Percentiles rank a stretch among this genome's conserved stretches.
phyloP scores from a whole-genome alignment of 345 rosid species.

The Alliaria petiolata region DNA sequence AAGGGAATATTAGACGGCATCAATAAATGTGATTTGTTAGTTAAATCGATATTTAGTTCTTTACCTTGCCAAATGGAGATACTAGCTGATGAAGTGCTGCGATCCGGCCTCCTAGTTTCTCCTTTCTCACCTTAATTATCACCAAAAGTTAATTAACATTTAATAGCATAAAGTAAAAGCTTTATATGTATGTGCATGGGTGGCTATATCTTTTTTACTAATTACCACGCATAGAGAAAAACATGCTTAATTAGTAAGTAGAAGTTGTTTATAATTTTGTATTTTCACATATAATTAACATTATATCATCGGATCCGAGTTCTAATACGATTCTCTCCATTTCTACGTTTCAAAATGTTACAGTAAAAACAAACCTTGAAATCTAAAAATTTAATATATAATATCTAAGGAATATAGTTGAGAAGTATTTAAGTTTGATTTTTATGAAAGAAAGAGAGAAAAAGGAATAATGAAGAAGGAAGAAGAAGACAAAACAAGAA shows the following conservation, averaged over 20 bases:
- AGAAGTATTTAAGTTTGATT: background rate
- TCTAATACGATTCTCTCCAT: background rate
- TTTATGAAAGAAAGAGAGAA: slow-evolving; percentile 21
- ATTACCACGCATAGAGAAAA: slow-evolving; percentile 24
- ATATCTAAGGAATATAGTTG: slow-evolving; percentile 8
- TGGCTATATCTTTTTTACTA: slow-evolving; percentile 16
- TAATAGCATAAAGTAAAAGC: background rate
- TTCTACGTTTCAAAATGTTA: background rate
- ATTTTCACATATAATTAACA: background rate
- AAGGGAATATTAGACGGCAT: background rate
- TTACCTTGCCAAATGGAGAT: slow-evolving; percentile 96
- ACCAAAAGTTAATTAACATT: background rate
- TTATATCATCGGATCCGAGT: background rate
- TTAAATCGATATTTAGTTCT: background rate
- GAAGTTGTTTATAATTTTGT: background rate
- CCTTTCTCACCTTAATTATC: slow-evolving; percentile 71
- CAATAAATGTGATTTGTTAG: background rate
- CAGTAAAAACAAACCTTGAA: background rate
- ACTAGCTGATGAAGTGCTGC: slow-evolving; percentile 94
- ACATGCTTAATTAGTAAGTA: slow-evolving; percentile 19
- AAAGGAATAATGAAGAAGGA: slow-evolving; percentile 44
- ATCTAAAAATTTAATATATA: background rate
- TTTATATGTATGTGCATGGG: slow-evolving; percentile 16
- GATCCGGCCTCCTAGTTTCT: slow-evolving; percentile 82
- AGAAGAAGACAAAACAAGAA: slow-evolving; percentile 70